Conservation (phyloP, 352 stramenopile genomes). For the Elongisporangium prolatum region DNA sequence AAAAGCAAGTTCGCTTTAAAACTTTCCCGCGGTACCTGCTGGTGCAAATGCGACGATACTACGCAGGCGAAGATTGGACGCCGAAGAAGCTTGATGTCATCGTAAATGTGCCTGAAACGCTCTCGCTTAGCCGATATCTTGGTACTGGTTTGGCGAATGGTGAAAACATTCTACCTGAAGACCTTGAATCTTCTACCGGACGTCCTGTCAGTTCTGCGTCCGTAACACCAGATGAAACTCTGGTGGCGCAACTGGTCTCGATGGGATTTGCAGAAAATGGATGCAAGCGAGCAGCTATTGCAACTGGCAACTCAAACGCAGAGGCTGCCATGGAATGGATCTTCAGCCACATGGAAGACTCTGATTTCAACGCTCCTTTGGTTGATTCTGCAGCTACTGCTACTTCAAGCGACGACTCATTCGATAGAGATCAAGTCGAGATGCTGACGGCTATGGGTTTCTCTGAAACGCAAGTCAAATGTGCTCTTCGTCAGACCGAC, state of each 20-base stretch:
- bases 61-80: slow-evolving; percentile 94
- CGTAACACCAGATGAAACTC: slow-evolving; percentile 81
- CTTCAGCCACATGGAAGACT: slow-evolving; percentile 97
- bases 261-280: slow-evolving; percentile 99
- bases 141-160: slow-evolving; percentile 72
- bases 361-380: slow-evolving; percentile 96
- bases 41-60: slow-evolving; percentile 96
- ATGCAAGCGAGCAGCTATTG: slow-evolving; percentile 94
- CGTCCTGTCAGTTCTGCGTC: slow-evolving; percentile 4
- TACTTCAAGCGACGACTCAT: slow-evolving; percentile 44
- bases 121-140: slow-evolving; percentile 84
- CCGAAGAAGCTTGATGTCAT: slow-evolving; percentile 97
- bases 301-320: slow-evolving; percentile 85
- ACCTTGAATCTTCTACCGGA: slow-evolving; percentile 13
- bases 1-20: slow-evolving; percentile 85
- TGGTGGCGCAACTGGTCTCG: slow-evolving; percentile 94
- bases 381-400: slow-evolving; percentile 4
- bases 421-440: slow-evolving; percentile 70
- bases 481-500: slow-evolving; percentile 89
- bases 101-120: slow-evolving; percentile 92
- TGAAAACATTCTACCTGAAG: slow-evolving; percentile 88
- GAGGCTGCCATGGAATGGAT: slow-evolving; percentile 98
- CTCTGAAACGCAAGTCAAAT: slow-evolving; percentile 85
- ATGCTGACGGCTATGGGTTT: slow-evolving; percentile 88
- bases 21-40: slow-evolving; percentile 97